A percentile compares a stretch with the other conserved stretches of the same genome.
Evolutionary conservation across 306 rosid genomes (phyloP).

Genomic region (Acacia crassicarpa): DNA sequence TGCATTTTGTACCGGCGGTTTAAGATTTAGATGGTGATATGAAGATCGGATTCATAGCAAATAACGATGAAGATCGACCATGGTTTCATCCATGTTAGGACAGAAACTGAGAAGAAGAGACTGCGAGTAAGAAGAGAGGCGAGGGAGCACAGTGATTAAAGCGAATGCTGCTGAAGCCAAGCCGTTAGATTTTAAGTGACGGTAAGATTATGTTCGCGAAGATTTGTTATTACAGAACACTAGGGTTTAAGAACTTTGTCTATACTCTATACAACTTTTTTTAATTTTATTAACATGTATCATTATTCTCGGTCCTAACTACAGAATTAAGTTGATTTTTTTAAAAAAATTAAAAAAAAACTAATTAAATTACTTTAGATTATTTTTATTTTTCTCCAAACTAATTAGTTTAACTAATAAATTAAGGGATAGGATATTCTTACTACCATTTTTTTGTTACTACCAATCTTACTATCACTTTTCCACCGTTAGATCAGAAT

Average conservation of each 20-base stretch:
- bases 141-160: constrained; percentile 63
- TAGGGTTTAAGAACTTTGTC: constrained; percentile 54
- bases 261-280: not conserved
- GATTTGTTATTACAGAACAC: constrained; percentile 43
- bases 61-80: constrained; percentile 28
- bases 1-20: constrained; percentile 15
- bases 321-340: too few relatives aligned
- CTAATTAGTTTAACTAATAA: too few relatives aligned
- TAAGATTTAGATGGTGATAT: constrained; percentile 17
- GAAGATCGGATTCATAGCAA: constrained; percentile 38
- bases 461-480: too few relatives aligned
- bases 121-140: constrained; percentile 37
- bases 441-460: too few relatives aligned
- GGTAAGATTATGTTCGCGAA: constrained; percentile 41
- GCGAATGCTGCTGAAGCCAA: constrained; percentile 30
- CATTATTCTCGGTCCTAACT: too few relatives aligned
- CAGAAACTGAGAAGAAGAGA: constrained; percentile 29
- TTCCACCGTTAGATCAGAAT: too few relatives aligned
- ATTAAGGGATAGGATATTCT: too few relatives aligned
- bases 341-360: too few relatives aligned
- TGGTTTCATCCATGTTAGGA: constrained; percentile 53
- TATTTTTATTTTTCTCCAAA: too few relatives aligned
- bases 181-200: constrained; percentile 44
- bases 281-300: too few relatives aligned
- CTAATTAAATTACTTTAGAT: too few relatives aligned